Conservation (phyloP, 2,329 filamentous ascomycete genomes). For the Sclerotinia spermophila region DNA sequence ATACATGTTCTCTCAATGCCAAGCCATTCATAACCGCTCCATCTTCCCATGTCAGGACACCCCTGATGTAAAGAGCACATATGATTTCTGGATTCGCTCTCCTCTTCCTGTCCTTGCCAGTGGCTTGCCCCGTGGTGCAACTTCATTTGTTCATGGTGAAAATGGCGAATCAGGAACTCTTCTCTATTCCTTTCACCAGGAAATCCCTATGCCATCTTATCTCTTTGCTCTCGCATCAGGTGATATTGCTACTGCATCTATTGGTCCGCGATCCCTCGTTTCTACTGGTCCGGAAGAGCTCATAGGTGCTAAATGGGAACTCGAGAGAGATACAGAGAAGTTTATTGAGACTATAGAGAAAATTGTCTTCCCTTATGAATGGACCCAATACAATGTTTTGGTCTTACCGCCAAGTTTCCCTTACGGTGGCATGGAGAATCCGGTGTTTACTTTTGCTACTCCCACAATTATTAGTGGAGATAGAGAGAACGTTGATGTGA, state of each 20-base stretch:
- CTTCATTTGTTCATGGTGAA: constrained; percentile 48
- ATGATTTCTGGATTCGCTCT: constrained; percentile 83
- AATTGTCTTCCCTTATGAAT: constrained; percentile 80
- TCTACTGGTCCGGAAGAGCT: constrained; percentile 87
- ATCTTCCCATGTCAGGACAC: constrained; percentile 97
- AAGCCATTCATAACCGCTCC: constrained; percentile 91
- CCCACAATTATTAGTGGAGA: constrained; percentile 91
- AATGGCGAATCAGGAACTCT: constrained; percentile 51
- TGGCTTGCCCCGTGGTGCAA: constrained; percentile 60
- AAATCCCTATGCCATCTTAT: constrained; percentile 90
- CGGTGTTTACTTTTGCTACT: constrained; percentile 91
- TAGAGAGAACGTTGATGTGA: constrained; percentile 89
- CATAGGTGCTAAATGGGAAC: constrained; percentile 79
- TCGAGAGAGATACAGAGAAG: constrained; percentile 85
- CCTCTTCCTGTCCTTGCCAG: constrained; percentile 88
- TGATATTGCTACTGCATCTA: constrained; percentile 79
- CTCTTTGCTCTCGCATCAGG: constrained; percentile 88
- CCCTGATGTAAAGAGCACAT: constrained; percentile 94
- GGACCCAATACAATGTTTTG: constrained; percentile 93
- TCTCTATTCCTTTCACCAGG: constrained; percentile 82
- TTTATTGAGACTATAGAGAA: constrained; percentile 85
- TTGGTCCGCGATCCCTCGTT: constrained; percentile 81
- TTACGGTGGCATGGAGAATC: constrained; percentile 60
- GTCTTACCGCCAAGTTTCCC: constrained; percentile 88
- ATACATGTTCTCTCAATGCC: constrained; percentile 97